Base-by-base conservation (phyloP, 306 rosid genomes). In the Cicer judaicum region DNA sequence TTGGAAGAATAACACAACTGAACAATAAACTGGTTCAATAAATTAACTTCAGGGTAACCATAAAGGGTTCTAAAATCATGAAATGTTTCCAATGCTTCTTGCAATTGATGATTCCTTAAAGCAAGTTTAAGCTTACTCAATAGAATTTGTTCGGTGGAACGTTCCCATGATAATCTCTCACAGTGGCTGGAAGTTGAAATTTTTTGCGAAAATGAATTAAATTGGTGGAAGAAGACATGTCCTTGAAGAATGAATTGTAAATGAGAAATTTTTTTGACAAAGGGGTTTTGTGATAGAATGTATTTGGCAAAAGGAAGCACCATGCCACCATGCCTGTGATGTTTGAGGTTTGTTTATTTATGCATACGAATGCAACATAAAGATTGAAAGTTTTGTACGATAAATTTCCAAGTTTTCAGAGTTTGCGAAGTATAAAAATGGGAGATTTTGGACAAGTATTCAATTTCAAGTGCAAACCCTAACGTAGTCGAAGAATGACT, bases 71-170 rank as follows among this genome's bases (percentile, higher is more conserved):
- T 87, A 60, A 87, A 91, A 86, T 90, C 90, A 41, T 56, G 74
- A 81, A 89, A 91, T 6, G 75, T 81, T n/a, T 83, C 88, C 92
- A 93, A 89, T 11, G 92, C 92, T 72, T 91, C 97, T 60, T 76
- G 78, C 14, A 85, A 72, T 78, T 81, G 84, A 44, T 75, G 83
- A 73, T 77, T 80, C 73, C 85, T 87, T 86, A 91, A 80, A 57
- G 91, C 79, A 52, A 5, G 36, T 83, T 88, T 74, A 5, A 93
- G 85, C 84, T 85, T 91, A 64, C 70, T 76, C 85, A 82, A 53
- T 64, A 93, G 56, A 64, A 81, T 78, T 12, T 70, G 79, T 73
- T 49, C 72, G 67, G 91, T 84, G 21, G 97, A 93, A 84, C 87
- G 92, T 82, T 81, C 98, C 96, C 97, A 93, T 60, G 86, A 40